Conservation (phyloP, 257 asterid species). For the Capsicum chinense region DNA sequence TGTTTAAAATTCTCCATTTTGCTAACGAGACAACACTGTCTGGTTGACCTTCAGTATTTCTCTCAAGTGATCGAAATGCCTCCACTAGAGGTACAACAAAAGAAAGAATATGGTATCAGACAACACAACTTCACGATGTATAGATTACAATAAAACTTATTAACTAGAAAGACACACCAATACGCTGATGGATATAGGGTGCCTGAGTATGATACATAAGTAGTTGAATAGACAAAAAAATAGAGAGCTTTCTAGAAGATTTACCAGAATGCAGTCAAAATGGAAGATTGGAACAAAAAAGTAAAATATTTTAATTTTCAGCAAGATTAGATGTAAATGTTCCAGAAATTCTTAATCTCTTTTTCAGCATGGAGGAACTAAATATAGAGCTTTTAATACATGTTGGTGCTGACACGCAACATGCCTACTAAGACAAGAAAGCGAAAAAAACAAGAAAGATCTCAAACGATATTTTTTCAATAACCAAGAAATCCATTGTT, state of each 20-base stretch:
- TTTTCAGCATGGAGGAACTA: slow-evolving; percentile 12
- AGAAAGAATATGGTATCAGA: slow-evolving; percentile 33
- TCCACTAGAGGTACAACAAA: slow-evolving; percentile 67
- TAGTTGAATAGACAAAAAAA: not conserved
- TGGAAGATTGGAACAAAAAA: slow-evolving; percentile 19
- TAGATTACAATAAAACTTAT: slow-evolving; percentile 17
- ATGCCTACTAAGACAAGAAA: not conserved
- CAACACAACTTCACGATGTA: slow-evolving; percentile 24
- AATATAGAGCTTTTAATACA: not conserved
- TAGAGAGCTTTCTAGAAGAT: not conserved
- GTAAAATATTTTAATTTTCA: not conserved
- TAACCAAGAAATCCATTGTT: not conserved
- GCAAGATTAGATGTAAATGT: slow-evolving; percentile 18
- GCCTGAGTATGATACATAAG: not conserved
- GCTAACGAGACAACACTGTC: slow-evolving; percentile 68
- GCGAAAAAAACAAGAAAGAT: not conserved
- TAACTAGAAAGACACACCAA: not conserved
- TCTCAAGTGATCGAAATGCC: slow-evolving; percentile 86
- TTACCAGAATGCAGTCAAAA: not conserved
- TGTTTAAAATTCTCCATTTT: slow-evolving; percentile 96
- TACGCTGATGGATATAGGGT: not conserved
- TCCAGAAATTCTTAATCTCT: slow-evolving; percentile 7
- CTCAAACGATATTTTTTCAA: not conserved
- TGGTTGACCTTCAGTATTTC: slow-evolving; percentile 81
- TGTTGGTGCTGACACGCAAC: slow-evolving; percentile 6